These are phyloP conservation scores for Yarrowia hollandica DNA, from an alignment of 805 yeast species.

Conservation along the genomic window DNA sequence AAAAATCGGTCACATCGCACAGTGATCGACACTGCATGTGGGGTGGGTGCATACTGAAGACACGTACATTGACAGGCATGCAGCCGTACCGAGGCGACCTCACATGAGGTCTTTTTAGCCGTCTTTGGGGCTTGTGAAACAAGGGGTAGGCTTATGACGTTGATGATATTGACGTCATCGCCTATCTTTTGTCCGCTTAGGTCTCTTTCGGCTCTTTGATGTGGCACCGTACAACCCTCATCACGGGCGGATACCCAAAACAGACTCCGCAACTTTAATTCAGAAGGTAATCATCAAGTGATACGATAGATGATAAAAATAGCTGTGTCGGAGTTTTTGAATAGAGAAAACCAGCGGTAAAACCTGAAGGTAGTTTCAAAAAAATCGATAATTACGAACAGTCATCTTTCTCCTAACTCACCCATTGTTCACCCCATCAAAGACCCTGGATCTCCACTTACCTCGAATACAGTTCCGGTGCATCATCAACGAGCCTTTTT, in stretches of 20 bases:
- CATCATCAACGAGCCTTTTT: neutral
- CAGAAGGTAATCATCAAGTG: neutral
- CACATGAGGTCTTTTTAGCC: neutral
- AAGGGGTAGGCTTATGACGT: neutral
- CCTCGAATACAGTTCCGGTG: neutral
- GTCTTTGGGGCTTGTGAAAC: neutral
- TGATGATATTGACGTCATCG: too few relatives aligned
- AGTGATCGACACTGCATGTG: constrained; percentile 20
- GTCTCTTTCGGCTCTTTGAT: too few relatives aligned
- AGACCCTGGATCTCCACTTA: too few relatives aligned
- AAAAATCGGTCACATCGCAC: neutral
- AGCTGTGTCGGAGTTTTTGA: too few relatives aligned
- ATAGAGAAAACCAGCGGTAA: too few relatives aligned
- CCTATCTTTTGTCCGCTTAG: too few relatives aligned
- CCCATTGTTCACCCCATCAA: too few relatives aligned
- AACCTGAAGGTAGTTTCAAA: too few relatives aligned
- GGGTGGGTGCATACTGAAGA: neutral
- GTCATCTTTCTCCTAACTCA: too few relatives aligned
- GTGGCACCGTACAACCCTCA: too few relatives aligned
- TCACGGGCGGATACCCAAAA: neutral
- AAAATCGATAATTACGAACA: too few relatives aligned
- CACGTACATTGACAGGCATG: neutral
- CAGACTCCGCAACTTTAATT: neutral
- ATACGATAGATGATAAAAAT: too few relatives aligned
- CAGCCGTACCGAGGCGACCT: neutral